Conservation (phyloP, 768 basidiomycete genomes). For the Sistotremastrum niveocremeum region DNA sequence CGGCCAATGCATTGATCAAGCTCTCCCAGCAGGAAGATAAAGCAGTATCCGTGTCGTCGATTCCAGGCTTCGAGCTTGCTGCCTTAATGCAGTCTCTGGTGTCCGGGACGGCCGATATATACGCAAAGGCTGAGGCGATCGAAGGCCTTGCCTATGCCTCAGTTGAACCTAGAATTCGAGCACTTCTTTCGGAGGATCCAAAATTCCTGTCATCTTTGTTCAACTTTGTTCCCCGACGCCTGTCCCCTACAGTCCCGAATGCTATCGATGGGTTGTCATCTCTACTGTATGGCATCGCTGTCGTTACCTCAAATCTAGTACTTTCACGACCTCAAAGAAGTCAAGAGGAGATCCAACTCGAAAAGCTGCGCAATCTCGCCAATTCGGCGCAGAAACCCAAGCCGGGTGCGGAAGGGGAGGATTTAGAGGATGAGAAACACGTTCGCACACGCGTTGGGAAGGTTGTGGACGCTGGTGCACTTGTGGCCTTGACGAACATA, state of each 20-base stretch:
- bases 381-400: constrained; percentile 24
- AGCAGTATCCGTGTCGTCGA: not conserved
- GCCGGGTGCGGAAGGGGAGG: constrained; percentile 14
- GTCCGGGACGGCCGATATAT: constrained; percentile 22
- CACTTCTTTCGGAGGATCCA: constrained; percentile 38
- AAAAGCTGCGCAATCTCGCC: constrained; percentile 68
- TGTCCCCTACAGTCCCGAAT: constrained; percentile 17
- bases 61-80: constrained; percentile 33
- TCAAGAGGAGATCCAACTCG: constrained; percentile 73
- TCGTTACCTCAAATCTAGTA: constrained; percentile 64
- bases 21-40: constrained; percentile 33
- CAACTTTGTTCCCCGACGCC: constrained; percentile 39
- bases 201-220: constrained; percentile 45
- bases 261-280: constrained; percentile 27
- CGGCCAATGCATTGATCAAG: constrained; percentile 70
- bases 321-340: constrained; percentile 55
- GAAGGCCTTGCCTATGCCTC: constrained; percentile 84
- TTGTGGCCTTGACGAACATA: constrained; percentile 47
- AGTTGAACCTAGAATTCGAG: constrained; percentile 46
- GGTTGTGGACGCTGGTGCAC: constrained; percentile 46
- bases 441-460: constrained; percentile 49
- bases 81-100: constrained; percentile 45
- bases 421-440: constrained; percentile 49
- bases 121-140: constrained; percentile 47
- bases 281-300: constrained; percentile 63